These are phyloP conservation scores for Phaeotremella fagi DNA, from an alignment of 768 basidiomycete genomes.

Conservation along the genomic window DNA sequence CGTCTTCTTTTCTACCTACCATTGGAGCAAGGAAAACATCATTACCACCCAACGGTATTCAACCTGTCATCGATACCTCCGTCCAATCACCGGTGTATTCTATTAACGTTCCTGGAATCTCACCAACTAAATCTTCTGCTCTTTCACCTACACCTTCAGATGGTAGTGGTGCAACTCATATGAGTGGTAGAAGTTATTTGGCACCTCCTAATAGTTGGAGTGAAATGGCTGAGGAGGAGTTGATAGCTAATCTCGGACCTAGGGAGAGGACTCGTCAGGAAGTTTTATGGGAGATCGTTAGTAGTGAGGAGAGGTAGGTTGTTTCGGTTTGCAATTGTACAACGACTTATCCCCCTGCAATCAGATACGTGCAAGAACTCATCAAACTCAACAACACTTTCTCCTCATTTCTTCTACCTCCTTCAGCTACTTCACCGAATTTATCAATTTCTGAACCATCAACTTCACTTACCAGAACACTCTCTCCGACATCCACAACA, in stretches of 20 bases:
- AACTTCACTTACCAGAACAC: conserved; percentile 16
- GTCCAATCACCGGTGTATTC: neutral
- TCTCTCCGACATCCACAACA: conserved; percentile 11
- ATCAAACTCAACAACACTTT: conserved; percentile 90
- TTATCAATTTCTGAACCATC: conserved; percentile 24
- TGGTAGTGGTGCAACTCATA: conserved; percentile 3
- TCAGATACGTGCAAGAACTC: conserved; percentile 86
- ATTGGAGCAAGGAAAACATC: conserved; percentile 19
- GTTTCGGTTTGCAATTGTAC: neutral
- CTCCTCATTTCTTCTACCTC: conserved; percentile 82
- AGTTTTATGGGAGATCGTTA: conserved; percentile 93
- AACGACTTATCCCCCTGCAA: too few relatives aligned
- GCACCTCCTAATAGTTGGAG: conserved; percentile 61
- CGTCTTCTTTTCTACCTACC: conserved; percentile 10
- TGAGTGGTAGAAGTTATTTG: conserved; percentile 24
- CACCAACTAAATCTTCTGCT: conserved; percentile 14
- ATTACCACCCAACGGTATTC: conserved; percentile 3
- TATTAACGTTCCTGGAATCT: conserved; percentile 1
- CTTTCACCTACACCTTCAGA: conserved; percentile 29
- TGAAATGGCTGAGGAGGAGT: conserved; percentile 87
- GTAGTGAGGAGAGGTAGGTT: conserved; percentile 83
- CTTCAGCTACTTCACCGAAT: conserved; percentile 55
- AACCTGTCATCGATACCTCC: neutral
- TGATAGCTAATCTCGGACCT: conserved; percentile 86
- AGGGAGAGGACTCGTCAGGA: conserved; percentile 93